These are phyloP conservation scores for Tricholomella constricta DNA, from an alignment of 768 basidiomycete genomes.

Conservation along the genomic window DNA sequence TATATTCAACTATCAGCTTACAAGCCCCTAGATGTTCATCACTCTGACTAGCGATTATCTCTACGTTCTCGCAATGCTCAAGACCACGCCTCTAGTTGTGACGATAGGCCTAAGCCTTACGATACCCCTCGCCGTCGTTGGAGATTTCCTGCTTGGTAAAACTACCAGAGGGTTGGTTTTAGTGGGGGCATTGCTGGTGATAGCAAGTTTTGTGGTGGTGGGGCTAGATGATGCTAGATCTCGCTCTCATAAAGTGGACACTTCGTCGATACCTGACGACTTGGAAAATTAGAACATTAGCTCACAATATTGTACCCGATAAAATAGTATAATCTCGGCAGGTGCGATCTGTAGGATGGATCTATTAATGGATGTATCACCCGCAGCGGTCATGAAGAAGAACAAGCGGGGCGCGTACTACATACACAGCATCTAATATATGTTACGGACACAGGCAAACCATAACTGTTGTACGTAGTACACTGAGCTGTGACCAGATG, in stretches of 20 bases:
- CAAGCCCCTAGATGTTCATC: constrained; percentile 66
- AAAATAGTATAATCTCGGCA: not conserved
- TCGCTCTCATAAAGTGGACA: constrained; percentile 4
- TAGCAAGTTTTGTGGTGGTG: constrained; percentile 75
- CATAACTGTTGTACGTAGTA: no score
- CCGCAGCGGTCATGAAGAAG: no score
- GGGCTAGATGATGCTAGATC: constrained; percentile 53
- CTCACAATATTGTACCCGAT: not conserved
- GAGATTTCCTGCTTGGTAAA: constrained; percentile 69
- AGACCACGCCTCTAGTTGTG: constrained; percentile 92
- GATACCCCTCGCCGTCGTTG: constrained; percentile 87
- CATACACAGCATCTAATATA: no score
- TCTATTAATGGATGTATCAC: no score
- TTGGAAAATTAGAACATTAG: constrained; percentile 1
- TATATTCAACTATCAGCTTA: not conserved
- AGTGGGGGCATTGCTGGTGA: constrained; percentile 74
- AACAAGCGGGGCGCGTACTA: no score
- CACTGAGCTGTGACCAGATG: no score
- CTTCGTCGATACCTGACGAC: constrained; percentile 12
- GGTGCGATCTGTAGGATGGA: not conserved
- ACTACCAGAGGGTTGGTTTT: constrained; percentile 62
- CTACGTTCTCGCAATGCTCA: constrained; percentile 90
- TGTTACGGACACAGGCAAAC: no score
- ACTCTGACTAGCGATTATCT: constrained; percentile 84
- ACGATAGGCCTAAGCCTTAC: constrained; percentile 93